Conservation (phyloP, 2,329 filamentous ascomycete genomes). For the Sordariomycetes sp. region DNA sequence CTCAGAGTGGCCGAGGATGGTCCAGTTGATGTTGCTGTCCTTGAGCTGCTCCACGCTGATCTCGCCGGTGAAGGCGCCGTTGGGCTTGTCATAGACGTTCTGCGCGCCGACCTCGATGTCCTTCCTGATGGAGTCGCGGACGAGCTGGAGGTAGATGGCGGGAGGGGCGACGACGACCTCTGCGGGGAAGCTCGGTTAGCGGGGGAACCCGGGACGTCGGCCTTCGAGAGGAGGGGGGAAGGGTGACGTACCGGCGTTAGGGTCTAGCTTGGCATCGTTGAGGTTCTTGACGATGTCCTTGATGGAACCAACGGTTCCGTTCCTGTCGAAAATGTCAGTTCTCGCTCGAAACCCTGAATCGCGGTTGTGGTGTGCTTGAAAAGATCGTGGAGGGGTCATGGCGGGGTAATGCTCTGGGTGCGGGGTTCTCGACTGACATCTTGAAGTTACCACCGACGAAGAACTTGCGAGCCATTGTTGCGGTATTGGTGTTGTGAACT, state of each 20-base stretch:
- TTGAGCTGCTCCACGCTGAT: slow-evolving; percentile 85
- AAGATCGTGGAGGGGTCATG: neutral
- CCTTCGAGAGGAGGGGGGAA: neutral
- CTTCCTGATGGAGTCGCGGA: slow-evolving; percentile 63
- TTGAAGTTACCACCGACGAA: slow-evolving; percentile 99
- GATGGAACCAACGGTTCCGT: slow-evolving; percentile 82
- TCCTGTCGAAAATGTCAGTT: slow-evolving; percentile 43
- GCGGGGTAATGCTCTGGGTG: slow-evolving; percentile 9
- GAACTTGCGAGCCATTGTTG: slow-evolving; percentile 83
- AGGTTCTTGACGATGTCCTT: slow-evolving; percentile 82
- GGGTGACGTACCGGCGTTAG: slow-evolving; percentile 50
- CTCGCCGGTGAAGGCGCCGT: slow-evolving; percentile 94
- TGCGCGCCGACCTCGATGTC: slow-evolving; percentile 82
- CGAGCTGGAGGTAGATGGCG: slow-evolving; percentile 76
- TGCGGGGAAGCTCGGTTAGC: slow-evolving; percentile 17
- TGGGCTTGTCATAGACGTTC: slow-evolving; percentile 95
- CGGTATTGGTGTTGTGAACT: neutral
- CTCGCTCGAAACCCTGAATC: neutral
- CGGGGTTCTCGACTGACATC: slow-evolving; percentile 52
- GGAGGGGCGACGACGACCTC: slow-evolving; percentile 95
- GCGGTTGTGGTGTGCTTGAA: neutral
- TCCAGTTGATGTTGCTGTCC: slow-evolving; percentile 81
- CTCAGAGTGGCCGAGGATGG: slow-evolving; percentile 89
- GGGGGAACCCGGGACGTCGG: neutral
- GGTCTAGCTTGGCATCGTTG: slow-evolving; percentile 71